Conservation (phyloP, 2,329 filamentous ascomycete species). For the Colletotrichum nymphaeae region DNA sequence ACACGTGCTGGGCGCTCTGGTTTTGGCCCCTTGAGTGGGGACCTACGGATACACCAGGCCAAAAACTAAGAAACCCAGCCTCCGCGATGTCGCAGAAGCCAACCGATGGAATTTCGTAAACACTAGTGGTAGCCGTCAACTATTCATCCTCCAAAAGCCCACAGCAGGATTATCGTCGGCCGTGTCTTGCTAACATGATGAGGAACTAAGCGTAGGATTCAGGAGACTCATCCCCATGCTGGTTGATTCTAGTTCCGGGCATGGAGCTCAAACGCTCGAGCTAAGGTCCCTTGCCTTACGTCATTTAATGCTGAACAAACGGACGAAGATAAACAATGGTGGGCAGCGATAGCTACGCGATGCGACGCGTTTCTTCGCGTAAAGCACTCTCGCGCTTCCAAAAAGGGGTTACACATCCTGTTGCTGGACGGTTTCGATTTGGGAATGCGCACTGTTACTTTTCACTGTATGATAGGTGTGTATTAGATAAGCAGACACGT, state of each 20-base stretch:
- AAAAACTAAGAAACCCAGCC: background rate
- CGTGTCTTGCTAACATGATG: background rate
- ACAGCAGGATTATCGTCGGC: too few species aligned
- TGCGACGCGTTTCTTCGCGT: constrained; percentile 1
- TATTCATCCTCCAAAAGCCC: background rate
- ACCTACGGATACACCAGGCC: background rate
- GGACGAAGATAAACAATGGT: background rate
- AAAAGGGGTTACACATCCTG: background rate
- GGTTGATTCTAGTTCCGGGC: background rate
- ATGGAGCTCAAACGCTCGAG: background rate
- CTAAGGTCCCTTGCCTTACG: background rate
- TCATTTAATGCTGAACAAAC: background rate
- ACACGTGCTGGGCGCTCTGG: background rate
- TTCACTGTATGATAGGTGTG: too few species aligned
- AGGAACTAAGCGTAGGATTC: background rate
- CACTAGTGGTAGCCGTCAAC: background rate
- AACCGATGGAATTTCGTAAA: background rate
- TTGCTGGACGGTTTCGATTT: background rate
- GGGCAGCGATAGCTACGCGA: background rate
- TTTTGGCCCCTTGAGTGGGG: background rate
- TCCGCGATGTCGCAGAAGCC: background rate
- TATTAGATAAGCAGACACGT: too few species aligned
- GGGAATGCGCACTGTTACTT: background rate
- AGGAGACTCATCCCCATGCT: background rate
- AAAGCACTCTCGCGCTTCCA: background rate